Evolutionary conservation across 1,284 basidiomycete genomes (phyloP).

Genomic region (Omphalotus olearius): DNA sequence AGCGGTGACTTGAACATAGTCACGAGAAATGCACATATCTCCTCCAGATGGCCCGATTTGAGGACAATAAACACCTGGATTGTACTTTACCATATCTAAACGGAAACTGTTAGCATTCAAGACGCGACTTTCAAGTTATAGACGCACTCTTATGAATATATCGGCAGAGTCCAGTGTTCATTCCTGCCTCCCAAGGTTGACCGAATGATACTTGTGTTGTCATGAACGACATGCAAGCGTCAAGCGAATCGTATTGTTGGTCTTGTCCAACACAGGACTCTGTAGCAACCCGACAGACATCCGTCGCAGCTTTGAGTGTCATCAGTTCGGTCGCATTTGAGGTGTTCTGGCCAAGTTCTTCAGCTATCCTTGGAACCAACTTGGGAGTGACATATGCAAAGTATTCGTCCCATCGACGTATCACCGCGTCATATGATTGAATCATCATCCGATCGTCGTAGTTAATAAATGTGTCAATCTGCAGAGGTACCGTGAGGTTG

Average conservation of each 20-base stretch:
- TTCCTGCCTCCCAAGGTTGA: conserved; percentile 14
- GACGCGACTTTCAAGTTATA: too few species aligned
- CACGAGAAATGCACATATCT: conserved; percentile 11
- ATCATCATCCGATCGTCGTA: conserved; percentile 3
- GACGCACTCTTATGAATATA: conserved; percentile 14
- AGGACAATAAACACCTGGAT: conserved; percentile 12
- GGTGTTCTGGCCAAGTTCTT: not conserved
- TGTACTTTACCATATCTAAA: conserved; percentile 8
- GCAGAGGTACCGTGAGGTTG: conserved; percentile 1
- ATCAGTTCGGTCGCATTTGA: conserved; percentile 15
- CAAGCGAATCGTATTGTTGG: conserved; percentile 12
- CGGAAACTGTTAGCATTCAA: too few species aligned
- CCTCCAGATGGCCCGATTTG: conserved; percentile 14
- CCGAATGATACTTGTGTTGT: conserved; percentile 9
- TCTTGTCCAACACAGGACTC: conserved; percentile 8
- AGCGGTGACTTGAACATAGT: conserved; percentile 2
- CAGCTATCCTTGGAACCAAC: not conserved
- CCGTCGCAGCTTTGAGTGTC: conserved; percentile 6
- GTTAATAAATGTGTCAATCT: not conserved
- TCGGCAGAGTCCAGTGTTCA: conserved; percentile 14
- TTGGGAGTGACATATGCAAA: not conserved
- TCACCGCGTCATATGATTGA: conserved; percentile 2
- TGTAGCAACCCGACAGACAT: conserved; percentile 11
- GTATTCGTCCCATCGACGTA: conserved; percentile 3
- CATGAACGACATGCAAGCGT: conserved; percentile 12